Conservation (phyloP, 164 flowering plant species). For the Magnolia kwangsiensis region DNA sequence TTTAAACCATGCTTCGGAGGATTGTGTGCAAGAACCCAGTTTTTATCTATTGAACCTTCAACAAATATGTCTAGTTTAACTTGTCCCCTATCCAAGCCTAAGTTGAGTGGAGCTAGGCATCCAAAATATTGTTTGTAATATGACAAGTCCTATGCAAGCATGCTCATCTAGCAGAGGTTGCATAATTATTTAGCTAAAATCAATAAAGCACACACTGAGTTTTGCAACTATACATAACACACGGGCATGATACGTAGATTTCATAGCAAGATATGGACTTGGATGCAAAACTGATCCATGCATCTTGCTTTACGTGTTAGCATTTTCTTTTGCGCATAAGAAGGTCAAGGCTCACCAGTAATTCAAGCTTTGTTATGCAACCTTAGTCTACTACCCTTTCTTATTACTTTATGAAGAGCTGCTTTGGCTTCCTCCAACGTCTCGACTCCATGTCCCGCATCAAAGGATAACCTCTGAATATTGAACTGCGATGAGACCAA, state of each 20-base stretch:
- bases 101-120: too few relatives aligned
- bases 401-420: slow-evolving; percentile 70
- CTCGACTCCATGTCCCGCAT: slow-evolving; percentile 62
- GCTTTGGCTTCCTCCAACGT: slow-evolving; percentile 91
- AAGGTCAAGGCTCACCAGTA: neutral
- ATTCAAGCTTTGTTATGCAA: slow-evolving; percentile 35
- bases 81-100: too few relatives aligned
- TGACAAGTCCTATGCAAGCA: too few relatives aligned
- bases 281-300: neutral
- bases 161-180: neutral
- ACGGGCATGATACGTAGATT: neutral
- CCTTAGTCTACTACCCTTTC: slow-evolving; percentile 46
- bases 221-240: neutral
- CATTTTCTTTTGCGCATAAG: neutral
- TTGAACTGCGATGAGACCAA: slow-evolving; percentile 60
- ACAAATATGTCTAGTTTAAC: too few relatives aligned
- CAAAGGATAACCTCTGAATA: slow-evolving; percentile 85
- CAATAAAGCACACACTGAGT: neutral
- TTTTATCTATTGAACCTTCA: too few relatives aligned
- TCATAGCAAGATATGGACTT: neutral
- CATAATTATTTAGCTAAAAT: neutral
- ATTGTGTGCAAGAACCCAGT: too few relatives aligned
- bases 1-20: too few relatives aligned
- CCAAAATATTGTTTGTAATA: too few relatives aligned
- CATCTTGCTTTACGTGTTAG: neutral